Conservation (phyloP, 805 yeast genomes). For the Debaryomyces prosopidis region DNA sequence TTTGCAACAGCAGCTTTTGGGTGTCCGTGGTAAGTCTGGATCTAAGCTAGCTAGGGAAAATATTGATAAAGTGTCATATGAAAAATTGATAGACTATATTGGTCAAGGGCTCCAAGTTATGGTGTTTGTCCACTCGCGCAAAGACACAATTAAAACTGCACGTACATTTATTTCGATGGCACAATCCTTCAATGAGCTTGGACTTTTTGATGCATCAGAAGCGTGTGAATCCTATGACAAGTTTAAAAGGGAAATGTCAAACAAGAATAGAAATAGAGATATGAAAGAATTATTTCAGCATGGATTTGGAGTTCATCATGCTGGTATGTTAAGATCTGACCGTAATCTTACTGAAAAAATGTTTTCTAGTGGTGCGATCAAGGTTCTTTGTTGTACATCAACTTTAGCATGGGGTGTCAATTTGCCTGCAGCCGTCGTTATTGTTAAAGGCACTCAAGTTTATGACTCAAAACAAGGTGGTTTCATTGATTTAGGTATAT, state of each 20-base stretch:
- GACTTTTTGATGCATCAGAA: conserved; percentile 57
- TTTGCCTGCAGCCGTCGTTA: conserved; percentile 96
- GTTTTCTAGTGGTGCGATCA: conserved; percentile 82
- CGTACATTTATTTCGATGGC: conserved; percentile 70
- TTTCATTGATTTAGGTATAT: conserved; percentile 86
- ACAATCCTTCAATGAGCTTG: conserved; percentile 54
- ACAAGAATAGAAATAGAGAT: conserved; percentile 73
- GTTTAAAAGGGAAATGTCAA: conserved; percentile 62
- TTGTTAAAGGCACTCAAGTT: conserved; percentile 94
- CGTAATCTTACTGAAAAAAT: conserved; percentile 86
- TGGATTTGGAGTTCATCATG: conserved; percentile 96
- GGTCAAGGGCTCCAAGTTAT: conserved; percentile 81
- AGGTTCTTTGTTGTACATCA: conserved; percentile 92
- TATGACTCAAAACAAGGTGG: conserved; percentile 96
- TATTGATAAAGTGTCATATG: conserved; percentile 74
- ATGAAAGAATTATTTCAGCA: conserved; percentile 71
- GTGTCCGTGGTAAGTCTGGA: conserved; percentile 86
- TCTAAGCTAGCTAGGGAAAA: conserved; percentile 68
- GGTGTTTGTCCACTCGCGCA: conserved; percentile 89
- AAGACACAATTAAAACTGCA: conserved; percentile 87
- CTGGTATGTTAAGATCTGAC: conserved; percentile 92
- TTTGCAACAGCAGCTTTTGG: conserved; percentile 79
- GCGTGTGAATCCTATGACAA: conserved; percentile 38
- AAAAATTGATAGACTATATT: conserved; percentile 68
- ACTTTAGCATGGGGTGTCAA: conserved; percentile 99